Base-by-base conservation (phyloP, 2,329 filamentous ascomycete genomes). In the Fusarium beomiforme region DNA sequence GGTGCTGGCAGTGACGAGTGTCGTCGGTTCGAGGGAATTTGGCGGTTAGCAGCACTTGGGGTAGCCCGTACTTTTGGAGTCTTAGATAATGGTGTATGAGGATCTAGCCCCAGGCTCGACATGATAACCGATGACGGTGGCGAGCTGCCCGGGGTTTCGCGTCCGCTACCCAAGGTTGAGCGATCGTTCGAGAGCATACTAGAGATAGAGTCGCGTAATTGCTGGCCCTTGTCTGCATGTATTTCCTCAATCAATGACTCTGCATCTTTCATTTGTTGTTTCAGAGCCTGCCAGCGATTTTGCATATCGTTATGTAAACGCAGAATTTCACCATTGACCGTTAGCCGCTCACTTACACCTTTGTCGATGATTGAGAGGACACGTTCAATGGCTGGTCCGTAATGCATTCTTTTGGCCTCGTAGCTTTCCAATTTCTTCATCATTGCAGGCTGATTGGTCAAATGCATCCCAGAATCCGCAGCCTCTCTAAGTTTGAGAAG, bases 271-370 rank as follows among this genome's bases (percentile, higher is more conserved):
- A 96, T 95, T 69, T 93, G 89, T 17, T 87, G 86, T 77, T 94
- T 93, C 55, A 98, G 83, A 7, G 89, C 87, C 71, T 91, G 88
- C 89, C 95, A 97, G 75, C 92, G 91, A n/a, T 89, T 86, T 76
- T 94, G 91, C 84, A 98, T 92, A 75, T 98, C 95, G 10, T 90
- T 89, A 76, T 97, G 92, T 34, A 98, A 85, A 46, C 94, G 90
- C 31, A 98, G 82, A 69, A 98, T 96, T 81, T 98, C 96, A 46
- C 96, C 96, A 78, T 99, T 98, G 59, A 98, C 94, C 0, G 96
- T 98, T 53, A 98, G 85, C n/a, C 96, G 90, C 77, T 98, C 94
- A 78, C 93, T 93, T 76, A 98, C 92, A n/a, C 96, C 96, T 78
- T 94, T 95, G 75, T 98, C 94, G 54, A 98, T 98, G 78, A 98